Evolutionary conservation across 345 rosid species (phyloP).

Genomic region (Brassica nigra): DNA sequence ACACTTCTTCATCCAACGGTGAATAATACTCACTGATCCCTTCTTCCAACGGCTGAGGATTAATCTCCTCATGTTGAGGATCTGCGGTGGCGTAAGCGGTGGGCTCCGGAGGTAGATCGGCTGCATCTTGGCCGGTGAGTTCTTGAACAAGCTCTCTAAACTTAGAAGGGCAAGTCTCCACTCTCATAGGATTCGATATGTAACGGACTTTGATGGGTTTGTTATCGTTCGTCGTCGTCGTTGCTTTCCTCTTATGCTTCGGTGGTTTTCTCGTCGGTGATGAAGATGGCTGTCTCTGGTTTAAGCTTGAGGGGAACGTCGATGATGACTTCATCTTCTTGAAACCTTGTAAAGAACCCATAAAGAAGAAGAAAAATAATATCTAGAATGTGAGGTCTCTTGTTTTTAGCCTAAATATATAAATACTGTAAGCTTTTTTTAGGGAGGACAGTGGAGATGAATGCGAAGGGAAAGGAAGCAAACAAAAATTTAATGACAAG

Average conservation of each 20-base stretch:
- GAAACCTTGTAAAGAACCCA: background rate
- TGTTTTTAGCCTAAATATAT: conserved; percentile 1
- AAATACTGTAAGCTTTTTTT: background rate
- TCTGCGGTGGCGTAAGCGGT: conserved; percentile 27
- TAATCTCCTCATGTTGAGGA: conserved; percentile 15
- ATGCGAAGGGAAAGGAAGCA: conserved; percentile 1
- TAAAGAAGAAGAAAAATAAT: background rate
- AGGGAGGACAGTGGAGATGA: conserved; percentile 24
- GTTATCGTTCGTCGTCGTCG: conserved; percentile 11
- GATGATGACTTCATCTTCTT: conserved; percentile 42
- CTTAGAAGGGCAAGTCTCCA: conserved; percentile 64
- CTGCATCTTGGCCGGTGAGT: conserved; percentile 81
- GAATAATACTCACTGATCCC: conserved; percentile 26
- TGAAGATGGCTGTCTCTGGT: conserved; percentile 18
- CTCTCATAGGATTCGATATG: conserved; percentile 82
- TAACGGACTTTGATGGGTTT: conserved; percentile 67
- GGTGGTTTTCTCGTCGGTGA: conserved; percentile 27
- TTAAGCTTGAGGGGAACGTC: conserved; percentile 16
- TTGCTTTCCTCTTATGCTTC: conserved; percentile 33
- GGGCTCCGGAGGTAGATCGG: conserved; percentile 39
- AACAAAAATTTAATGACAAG: conserved; percentile 25
- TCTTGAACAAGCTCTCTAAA: conserved; percentile 84
- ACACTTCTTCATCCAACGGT: conserved; percentile 35
- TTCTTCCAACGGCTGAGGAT: conserved; percentile 27
- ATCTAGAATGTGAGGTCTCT: conserved; percentile 14